These are phyloP conservation scores for Trichoderma parareesei DNA, from an alignment of 495 filamentous ascomycete genomes.

Conservation along the genomic window DNA sequence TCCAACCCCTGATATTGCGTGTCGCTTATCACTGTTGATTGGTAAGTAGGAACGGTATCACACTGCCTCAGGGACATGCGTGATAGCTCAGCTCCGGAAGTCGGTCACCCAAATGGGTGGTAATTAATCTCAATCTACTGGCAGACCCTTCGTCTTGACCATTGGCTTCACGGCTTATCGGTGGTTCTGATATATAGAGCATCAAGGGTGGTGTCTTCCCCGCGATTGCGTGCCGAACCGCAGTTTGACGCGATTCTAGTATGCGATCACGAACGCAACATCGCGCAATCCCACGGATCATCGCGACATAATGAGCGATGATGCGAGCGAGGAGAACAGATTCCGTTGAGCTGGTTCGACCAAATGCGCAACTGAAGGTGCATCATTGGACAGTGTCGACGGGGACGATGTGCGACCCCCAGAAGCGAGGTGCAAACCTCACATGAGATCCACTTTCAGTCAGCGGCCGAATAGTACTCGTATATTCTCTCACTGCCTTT, in stretches of 20 bases:
- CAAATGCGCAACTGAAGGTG: too few relatives aligned
- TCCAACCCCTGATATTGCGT: not conserved
- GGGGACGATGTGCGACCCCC: too few relatives aligned
- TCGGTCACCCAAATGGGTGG: not conserved
- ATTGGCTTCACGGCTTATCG: not conserved
- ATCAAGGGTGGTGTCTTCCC: not conserved
- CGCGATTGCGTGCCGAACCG: slow-evolving; percentile 7
- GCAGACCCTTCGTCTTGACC: not conserved
- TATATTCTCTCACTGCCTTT: too few relatives aligned
- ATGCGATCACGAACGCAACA: not conserved
- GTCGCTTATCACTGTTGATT: not conserved
- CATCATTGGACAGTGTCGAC: too few relatives aligned
- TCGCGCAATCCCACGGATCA: not conserved
- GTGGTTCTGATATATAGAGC: not conserved
- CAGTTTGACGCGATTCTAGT: slow-evolving; percentile 1
- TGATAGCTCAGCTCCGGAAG: not conserved
- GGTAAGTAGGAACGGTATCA: not conserved
- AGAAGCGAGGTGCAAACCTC: too few relatives aligned
- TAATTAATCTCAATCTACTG: not conserved
- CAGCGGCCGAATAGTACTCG: too few relatives aligned
- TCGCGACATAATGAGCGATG: not conserved
- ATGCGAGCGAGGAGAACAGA: not conserved
- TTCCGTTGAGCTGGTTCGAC: too few relatives aligned
- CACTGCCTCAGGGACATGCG: not conserved
- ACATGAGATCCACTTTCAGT: too few relatives aligned